These are phyloP conservation scores for Blastobotrys aristatus DNA, from an alignment of 1,139 yeast species.

Conservation along the genomic window DNA sequence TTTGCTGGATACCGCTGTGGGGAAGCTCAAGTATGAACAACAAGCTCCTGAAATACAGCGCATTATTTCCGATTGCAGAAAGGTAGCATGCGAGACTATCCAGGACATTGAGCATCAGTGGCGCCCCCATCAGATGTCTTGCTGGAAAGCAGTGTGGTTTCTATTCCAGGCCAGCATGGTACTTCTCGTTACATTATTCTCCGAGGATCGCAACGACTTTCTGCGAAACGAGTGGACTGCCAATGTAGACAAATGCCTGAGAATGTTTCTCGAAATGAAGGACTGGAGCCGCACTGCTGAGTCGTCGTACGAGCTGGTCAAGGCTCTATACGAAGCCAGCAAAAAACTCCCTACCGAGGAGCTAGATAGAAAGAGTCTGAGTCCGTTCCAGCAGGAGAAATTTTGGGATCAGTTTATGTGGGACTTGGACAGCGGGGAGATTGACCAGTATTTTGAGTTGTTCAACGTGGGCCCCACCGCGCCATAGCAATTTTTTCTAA, in stretches of 20 bases:
- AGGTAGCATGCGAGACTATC: background rate
- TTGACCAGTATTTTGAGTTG: background rate
- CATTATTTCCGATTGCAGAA: background rate
- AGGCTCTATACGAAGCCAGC: background rate
- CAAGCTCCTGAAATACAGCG: background rate
- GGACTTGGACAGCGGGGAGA: background rate
- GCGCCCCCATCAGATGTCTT: background rate
- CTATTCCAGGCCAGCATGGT: conserved; percentile 2
- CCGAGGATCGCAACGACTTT: conserved; percentile 1
- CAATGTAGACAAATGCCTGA: background rate
- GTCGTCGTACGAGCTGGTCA: background rate
- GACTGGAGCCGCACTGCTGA: conserved; percentile 2
- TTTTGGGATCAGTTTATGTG: conserved; percentile 2
- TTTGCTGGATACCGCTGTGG: background rate
- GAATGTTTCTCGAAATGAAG: background rate
- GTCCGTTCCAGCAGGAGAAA: background rate
- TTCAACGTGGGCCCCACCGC: background rate
- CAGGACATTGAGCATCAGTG: background rate
- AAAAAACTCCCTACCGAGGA: background rate
- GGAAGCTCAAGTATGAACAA: background rate
- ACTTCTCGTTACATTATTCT: background rate
- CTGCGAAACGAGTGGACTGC: background rate
- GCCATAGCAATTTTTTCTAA: too few species aligned
- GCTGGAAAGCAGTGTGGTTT: conserved; percentile 5
- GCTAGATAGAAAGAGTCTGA: background rate